These are phyloP conservation scores for Ambrosia trifida DNA, from an alignment of 129 eudicot genomes.

Conservation along the genomic window DNA sequence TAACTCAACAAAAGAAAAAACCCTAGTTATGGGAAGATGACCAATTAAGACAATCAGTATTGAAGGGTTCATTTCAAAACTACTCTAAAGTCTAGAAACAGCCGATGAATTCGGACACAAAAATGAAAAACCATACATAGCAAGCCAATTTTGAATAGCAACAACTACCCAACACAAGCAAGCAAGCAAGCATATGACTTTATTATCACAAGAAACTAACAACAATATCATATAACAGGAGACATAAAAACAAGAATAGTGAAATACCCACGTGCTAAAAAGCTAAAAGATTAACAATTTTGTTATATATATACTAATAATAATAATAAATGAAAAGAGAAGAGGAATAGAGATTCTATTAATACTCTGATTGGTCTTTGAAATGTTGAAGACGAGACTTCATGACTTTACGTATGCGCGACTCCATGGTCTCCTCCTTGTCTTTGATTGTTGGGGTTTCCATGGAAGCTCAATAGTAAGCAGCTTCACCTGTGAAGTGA, in stretches of 20 bases:
- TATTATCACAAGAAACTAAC: neutral
- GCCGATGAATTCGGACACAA: neutral
- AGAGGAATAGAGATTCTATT: too few relatives aligned
- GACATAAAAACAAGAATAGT: neutral
- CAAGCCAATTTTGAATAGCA: constrained; percentile 1
- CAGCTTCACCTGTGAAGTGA: too few relatives aligned
- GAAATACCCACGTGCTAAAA: neutral
- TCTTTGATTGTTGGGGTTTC: constrained; percentile 26
- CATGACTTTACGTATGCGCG: constrained; percentile 48
- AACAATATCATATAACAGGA: neutral
- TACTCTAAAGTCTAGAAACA: neutral
- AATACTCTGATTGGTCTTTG: constrained; percentile 73
- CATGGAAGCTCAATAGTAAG: too few relatives aligned
- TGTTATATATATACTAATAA: neutral
- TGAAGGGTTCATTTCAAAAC: too few relatives aligned
- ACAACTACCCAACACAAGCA: constrained; percentile 9
- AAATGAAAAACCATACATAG: constrained; percentile 12
- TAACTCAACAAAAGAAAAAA: too few relatives aligned
- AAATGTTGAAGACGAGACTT: constrained; percentile 58
- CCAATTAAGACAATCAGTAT: too few relatives aligned
- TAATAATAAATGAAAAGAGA: neutral
- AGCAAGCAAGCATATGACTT: neutral
- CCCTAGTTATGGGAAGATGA: too few relatives aligned
- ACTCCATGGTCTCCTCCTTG: constrained; percentile 37
- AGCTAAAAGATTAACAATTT: neutral